phyloP scores from a whole-genome alignment of 2,329 filamentous ascomycete species.

The Graphilbum sp. region DNA sequence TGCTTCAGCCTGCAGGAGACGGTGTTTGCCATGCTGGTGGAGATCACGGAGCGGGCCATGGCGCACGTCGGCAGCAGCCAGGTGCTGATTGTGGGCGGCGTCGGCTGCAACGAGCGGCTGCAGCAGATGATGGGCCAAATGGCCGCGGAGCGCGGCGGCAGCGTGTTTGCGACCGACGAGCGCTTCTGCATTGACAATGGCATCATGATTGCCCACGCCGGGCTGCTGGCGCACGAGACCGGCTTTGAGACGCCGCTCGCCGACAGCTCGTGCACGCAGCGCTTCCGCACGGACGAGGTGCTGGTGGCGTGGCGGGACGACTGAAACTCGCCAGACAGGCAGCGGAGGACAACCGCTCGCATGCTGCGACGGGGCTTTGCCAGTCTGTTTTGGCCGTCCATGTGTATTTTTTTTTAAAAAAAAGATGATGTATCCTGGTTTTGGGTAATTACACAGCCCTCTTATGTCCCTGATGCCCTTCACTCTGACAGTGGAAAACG shows the following conservation, averaged over 20 bases:
- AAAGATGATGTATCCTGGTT: too few relatives aligned
- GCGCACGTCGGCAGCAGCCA: conserved; percentile 84
- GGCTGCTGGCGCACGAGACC: conserved; percentile 66
- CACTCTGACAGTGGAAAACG: too few relatives aligned
- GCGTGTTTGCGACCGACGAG: conserved; percentile 89
- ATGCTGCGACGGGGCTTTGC: too few relatives aligned
- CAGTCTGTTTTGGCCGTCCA: too few relatives aligned
- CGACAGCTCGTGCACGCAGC: conserved; percentile 72
- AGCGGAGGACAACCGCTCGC: too few relatives aligned
- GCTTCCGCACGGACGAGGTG: conserved; percentile 71
- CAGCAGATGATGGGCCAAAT: conserved; percentile 99
- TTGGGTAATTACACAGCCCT: too few relatives aligned
- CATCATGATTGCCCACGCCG: conserved; percentile 98
- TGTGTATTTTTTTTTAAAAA: too few relatives aligned
- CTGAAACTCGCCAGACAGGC: conserved; percentile 13
- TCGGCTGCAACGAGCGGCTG: conserved; percentile 84
- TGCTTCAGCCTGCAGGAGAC: conserved; percentile 96
- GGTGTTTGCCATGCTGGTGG: conserved; percentile 89
- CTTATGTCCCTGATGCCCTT: too few relatives aligned
- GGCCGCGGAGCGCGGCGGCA: conserved; percentile 76
- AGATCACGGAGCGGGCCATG: conserved; percentile 97
- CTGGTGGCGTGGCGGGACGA: conserved; percentile 59
- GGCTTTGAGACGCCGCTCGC: conserved; percentile 63
- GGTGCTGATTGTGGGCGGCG: conserved; percentile 88
- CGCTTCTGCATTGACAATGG: conserved; percentile 98